These are phyloP conservation scores for Neopestalotiopsis sp. DNA, from an alignment of 2,329 filamentous ascomycete genomes.

Conservation along the genomic window DNA sequence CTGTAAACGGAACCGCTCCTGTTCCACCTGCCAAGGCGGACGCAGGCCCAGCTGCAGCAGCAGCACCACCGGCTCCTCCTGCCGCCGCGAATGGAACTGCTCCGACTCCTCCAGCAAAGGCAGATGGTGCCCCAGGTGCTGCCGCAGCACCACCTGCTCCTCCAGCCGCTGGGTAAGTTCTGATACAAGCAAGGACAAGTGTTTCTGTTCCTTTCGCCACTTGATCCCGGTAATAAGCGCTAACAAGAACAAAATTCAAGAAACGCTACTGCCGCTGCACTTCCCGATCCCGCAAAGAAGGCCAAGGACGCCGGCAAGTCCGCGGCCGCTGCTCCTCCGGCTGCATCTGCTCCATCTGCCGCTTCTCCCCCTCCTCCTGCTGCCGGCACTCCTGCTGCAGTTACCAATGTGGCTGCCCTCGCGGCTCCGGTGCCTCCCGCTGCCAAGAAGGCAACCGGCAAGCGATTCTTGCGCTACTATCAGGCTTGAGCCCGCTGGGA, in stretches of 20 bases:
- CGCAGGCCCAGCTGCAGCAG: background rate
- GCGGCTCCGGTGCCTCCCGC: background rate
- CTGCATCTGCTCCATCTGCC: background rate
- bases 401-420: background rate
- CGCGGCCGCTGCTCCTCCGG: background rate
- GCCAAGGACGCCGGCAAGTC: background rate
- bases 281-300: conserved; percentile 5
- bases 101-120: background rate
- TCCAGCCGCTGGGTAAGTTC: conserved; percentile 9
- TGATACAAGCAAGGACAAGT: too few relatives aligned
- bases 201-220: too few relatives aligned
- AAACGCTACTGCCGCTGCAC: conserved; percentile 5
- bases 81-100: background rate
- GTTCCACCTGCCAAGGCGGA: background rate
- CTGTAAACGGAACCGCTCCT: background rate
- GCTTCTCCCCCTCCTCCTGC: background rate
- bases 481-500: background rate
- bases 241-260: background rate
- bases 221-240: background rate
- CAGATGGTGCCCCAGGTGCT: background rate
- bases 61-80: background rate
- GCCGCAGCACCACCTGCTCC: background rate
- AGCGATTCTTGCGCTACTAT: background rate
- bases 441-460: background rate
- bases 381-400: background rate